Percentiles rank a stretch among this genome's conserved stretches.
Evolutionary conservation across 768 basidiomycete species (phyloP).

Genomic region (Psilocybe tampanensis): DNA sequence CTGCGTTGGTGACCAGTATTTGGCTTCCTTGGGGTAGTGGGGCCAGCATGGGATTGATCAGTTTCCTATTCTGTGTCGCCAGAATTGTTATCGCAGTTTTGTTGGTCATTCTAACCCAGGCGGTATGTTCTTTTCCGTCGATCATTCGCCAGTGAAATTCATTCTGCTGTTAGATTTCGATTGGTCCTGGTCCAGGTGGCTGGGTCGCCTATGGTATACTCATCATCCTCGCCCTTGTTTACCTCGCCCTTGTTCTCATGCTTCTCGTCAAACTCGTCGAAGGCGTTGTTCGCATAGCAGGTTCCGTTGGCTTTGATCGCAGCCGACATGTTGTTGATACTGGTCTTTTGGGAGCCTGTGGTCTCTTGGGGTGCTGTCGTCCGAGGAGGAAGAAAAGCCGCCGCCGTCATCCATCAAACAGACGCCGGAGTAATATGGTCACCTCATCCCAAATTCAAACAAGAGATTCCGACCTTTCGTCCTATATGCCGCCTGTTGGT

Average conservation of each 20-base stretch:
- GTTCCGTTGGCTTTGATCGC: conserved; percentile 81
- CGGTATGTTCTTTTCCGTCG: conserved; percentile 52
- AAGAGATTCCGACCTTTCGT: conserved; percentile 49
- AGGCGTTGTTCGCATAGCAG: conserved; percentile 75
- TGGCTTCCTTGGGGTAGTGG: conserved; percentile 98
- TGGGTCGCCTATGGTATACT: conserved; percentile 97
- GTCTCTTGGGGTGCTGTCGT: conserved; percentile 65
- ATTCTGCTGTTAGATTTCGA: conserved; percentile 63
- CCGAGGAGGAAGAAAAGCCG: conserved; percentile 46
- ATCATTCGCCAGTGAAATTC: neutral
- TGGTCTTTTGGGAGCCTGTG: conserved; percentile 85
- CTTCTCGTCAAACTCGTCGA: conserved; percentile 85
- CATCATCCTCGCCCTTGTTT: conserved; percentile 79
- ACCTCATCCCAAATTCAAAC: conserved; percentile 16
- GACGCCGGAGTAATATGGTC: conserved; percentile 10
- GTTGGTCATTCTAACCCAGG: conserved; percentile 86
- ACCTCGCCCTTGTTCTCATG: conserved; percentile 81
- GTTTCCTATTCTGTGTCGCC: conserved; percentile 90
- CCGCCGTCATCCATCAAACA: conserved; percentile 27
- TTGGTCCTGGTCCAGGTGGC: conserved; percentile 77
- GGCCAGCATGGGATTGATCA: conserved; percentile 94
- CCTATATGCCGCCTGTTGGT: conserved; percentile 49
- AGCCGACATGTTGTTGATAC: conserved; percentile 79
- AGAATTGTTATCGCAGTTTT: conserved; percentile 90
- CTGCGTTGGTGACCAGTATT: conserved; percentile 86